Base-by-base conservation (phyloP, 2,329 filamentous ascomycete genomes). In the Trichoderma atrobrunneum region DNA sequence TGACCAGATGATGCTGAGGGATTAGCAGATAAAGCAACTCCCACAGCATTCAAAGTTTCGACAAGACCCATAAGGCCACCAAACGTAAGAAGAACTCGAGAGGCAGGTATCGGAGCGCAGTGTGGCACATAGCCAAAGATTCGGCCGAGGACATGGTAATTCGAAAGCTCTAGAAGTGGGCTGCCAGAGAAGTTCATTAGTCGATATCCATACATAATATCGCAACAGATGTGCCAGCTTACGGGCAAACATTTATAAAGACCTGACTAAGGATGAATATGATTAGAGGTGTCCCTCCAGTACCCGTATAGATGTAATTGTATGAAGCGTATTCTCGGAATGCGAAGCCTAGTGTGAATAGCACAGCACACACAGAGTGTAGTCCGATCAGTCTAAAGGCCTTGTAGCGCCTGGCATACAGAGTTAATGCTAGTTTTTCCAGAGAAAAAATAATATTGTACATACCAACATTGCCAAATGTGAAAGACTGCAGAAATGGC, bases 71-170 rank as follows among this genome's bases (percentile, higher is more conserved):
- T 65, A 8, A 65, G 28, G n/a, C 63, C 63, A 1, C 63, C 63
- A 26, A 65, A 65, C 1, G 48, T 21, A n/a, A 34, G 7, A 0
- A 65, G n/a, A 56, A 65, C 63, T 24, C 43, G 51, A 8, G 63
- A 65, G 1, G 63, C 63, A 14, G 63, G 63, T 5, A 65, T 30
- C 5, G 63, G 63, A 34, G 63, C 63, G 18, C 63, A 65, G n/a
- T 65, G 63, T 21, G 63, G 63, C 3, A 65, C 63, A 54, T 65
- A 65, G 12, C 14, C 54, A 36, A 65, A 65, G 4, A 65, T 24
- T 34, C 63, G 63, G 21, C 63, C 63, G 43, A 65, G 63, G 30
- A 65, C 10, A 65, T 65, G 63, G 30, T 65, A 65, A 8, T 65
- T 65, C 7, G 43, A 54, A 18, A 65, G 63, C 43, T 65, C 63